Base-by-base conservation (phyloP, 805 yeast species). In the Yamadazyma phyllophila region DNA sequence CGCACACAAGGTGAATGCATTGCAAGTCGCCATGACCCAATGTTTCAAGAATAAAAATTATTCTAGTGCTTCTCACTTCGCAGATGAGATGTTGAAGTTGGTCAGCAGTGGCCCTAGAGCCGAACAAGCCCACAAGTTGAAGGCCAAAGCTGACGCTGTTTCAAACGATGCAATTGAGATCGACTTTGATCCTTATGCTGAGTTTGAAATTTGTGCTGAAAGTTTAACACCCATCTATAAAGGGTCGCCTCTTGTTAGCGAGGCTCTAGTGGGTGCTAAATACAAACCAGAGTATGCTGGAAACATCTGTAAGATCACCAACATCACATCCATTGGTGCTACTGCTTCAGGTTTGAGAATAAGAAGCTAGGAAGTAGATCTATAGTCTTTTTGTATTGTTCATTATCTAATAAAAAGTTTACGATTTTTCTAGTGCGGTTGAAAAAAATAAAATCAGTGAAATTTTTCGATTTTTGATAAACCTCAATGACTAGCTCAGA, bases 21-120 rank as follows among this genome's bases (percentile, higher is more conserved):
- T 90, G 57, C 95, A 89, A 64, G 96, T 90, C 46, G 99, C 99
- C 33, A 87, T 92, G 94, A 82, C 86, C 37, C 96, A 88, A 71
- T 81, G 94, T 33, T 90, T 88, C 77, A 88, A 86, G 63, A 76
- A 85, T 63, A 90, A 91, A 65, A 92, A 94, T 69, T 94, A 70
- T 69, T 84, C 91, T 3, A 80, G 85, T 49, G 97, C 99, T 1
- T 81, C 96, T 6, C 83, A 82, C 60, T 94, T 94, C 74, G 98
- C 99, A 0, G 74, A 78, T 16, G 91, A 89, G 67, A 84, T 87
- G 61, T 76, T 94, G 61, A 76, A 80, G 57, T 76, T 90, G 42
- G 79, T 81, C 46, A 56, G 85, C 1, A 62, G 80, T 13, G 97
- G 97, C 13, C 76, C 90, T 39, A 84, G 90, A 65, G 90, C 91